Evolutionary conservation across 306 rosid genomes (phyloP), one percentile per base, ranked within the genome.

Genomic region (Potentilla sterilis): DNA sequence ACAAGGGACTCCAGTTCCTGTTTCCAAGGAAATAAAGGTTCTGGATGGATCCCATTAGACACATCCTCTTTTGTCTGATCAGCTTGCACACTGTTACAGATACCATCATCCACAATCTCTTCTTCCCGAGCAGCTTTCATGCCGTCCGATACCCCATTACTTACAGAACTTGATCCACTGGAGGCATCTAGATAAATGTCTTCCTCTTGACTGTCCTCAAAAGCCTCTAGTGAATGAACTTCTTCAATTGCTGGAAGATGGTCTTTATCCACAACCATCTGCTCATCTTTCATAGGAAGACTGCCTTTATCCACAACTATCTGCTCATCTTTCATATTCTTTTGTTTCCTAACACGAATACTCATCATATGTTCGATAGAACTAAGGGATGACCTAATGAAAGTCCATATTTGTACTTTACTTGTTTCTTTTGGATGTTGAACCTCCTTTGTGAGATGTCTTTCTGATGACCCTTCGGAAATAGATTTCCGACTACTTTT

Each of bases 1-100:
- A 92, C 96, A 72, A 92, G 97, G 82, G 80, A 73, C 81, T 92
- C 96, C 75, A 95, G 78, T 85, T 92, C 97, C 83, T 85, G 88
- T 67, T 63, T 82, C 93, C 90, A 91, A 12, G 78, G 86, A 76
- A 86, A 88, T 11, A 81, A 68, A 64, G 65, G 73, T 81, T 82
- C 86, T 28, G 83, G 69, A 51, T 81, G 65, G 67, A 54, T 78
- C 70, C 82, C 86, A 77, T 85, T 83, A 55, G 21, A 73, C 65
- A 21, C 44, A 66, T 62, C 35, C 54, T 79, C 85, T 86, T 79
- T 87, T 57, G 37, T 65, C 70, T 71, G 77, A 32, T 74, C 49
- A 51, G 40, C 22, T 10, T 61, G 10, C 32, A 32, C 66, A 72
- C 67, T 11, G 41, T 41, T 0, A 72, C 67, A 51, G 58, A 51